Base-by-base conservation (phyloP, 371 early-diverging fungal species). In the Apophysomyces trapeziformis region DNA sequence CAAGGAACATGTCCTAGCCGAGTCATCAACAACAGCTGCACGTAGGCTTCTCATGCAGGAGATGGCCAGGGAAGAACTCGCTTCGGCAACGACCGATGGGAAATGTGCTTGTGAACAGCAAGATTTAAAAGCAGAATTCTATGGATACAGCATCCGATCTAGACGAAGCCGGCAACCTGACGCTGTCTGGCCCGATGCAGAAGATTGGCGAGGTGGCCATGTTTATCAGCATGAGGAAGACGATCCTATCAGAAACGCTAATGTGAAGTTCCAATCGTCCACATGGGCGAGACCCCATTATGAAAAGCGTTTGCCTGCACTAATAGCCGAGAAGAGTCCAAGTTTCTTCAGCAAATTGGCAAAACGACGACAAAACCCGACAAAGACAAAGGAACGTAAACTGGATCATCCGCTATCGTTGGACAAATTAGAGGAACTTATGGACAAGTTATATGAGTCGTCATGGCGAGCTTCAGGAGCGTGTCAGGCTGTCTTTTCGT, bases 1-100 rank as follows among this genome's bases (percentile, higher is more conserved):
- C 8, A 50, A 50, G 54, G 54, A 50, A 50, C 54, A 50, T 50
- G 54, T 50, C 21, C 21, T 50, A 21, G 54, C 54, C 6, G 54
- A 50, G 11, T 50, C 54, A 9, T 50, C 54, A 26, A 50, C 54
- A 5, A 26, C 54, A 7, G 54, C 54, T 18, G 54, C 54, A 9
- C 54, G 54, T 21, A 50, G 54, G 21, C 21, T 50, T 7, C n/a
- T 50, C 21, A 50, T 50, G 54, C 54, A 50, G 21, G 54, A 50
- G 21, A 26, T 26, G 8, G 21, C 21, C 21, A 18, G n/a, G 21
- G 21, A 50, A 9, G 54, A 50, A 18, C 54, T 21, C 9, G 16
- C 54, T 4, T 21, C 9, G 54, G 54, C 16, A 21, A 26, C 18
- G 21, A 9, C 54, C 7, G 7, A 16, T 21, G 54, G 32, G 21